Evolutionary conservation across 1,284 basidiomycete genomes (phyloP), one percentile per base, ranked within the genome.

Genomic region (Moesziomyces globuligerus): DNA sequence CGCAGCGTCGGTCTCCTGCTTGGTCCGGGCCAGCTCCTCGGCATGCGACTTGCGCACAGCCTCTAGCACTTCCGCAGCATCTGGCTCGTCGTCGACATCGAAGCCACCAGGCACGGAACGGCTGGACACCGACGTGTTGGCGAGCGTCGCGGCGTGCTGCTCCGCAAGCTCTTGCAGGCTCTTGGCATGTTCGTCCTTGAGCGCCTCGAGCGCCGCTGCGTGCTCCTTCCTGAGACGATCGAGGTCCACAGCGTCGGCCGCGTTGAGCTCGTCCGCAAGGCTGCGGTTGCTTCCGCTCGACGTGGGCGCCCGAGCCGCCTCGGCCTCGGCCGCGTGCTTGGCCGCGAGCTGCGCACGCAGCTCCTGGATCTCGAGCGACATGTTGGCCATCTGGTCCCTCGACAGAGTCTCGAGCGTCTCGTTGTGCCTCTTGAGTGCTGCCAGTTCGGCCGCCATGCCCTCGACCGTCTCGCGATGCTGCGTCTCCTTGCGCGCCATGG

Each of bases 401-500:
- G 91, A 91, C 46, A 93, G 85, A 4, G 88, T 86, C 17, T 87
- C 89, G 20, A 94, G 85, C 53, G 90, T 90, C 72, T 94, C 91
- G 55, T 91, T 87, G 79, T 92, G 90, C 39, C 90, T 86, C 50
- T 88, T 87, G 25, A 91, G 86, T 67, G 88, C 87, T n/a, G 70
- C 79, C 9, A 94, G 85, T 76, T 94, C 87, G 13, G 84, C 81
- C 29, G 88, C 88, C 58, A 95, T 85, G n/a, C 84, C 84, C 43
- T 91, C 88, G 15, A 93, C 89, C 24, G 86, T 79, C 76, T 94
- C 91, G 21, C 88, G 88, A 82, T 95, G 92, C 45, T 88, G 85
- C 2, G 91, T 90, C 83, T 96, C 93, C 81, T 95, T 95, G 84
- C 92, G 90, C 3, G 93, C 93, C 93, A 96, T 95, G 1, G 93